Evolutionary conservation across 225 moss, liverwort and hornwort species (phyloP).

Genomic region (Climacium dendroides): DNA sequence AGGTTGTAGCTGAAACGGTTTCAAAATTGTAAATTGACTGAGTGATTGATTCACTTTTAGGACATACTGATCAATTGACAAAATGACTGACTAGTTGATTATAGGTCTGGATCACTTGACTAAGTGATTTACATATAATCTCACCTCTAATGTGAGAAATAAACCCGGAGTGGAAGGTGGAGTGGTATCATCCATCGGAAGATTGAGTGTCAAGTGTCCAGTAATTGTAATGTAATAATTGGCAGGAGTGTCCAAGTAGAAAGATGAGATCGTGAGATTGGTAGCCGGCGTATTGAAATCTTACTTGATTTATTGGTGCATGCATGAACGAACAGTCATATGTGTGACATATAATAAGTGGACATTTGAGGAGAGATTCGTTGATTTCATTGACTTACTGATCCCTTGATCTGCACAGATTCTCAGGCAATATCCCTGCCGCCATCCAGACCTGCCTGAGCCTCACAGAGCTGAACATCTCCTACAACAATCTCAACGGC

Average conservation of each 20-base stretch:
- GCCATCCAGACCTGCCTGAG: conserved; percentile 8
- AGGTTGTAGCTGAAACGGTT: neutral
- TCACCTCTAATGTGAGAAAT: neutral
- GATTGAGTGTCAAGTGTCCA: neutral
- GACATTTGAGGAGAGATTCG: neutral
- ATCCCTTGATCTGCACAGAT: neutral
- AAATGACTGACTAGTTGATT: neutral
- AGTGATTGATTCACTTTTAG: neutral
- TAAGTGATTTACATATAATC: neutral
- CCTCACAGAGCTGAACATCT: conserved; percentile 21
- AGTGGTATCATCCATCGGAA: neutral
- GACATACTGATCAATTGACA: neutral
- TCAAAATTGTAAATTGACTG: too few relatives aligned
- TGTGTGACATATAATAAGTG: neutral
- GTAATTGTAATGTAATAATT: neutral
- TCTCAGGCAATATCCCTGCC: conserved; percentile 27
- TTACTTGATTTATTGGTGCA: neutral
- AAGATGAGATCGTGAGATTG: neutral
- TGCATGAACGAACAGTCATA: neutral
- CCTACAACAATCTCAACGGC: conserved; percentile 3
- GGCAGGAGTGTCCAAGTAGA: too few relatives aligned
- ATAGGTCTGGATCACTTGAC: neutral
- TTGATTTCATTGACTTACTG: neutral
- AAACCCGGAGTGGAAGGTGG: neutral
- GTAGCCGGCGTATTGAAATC: neutral